Evolutionary conservation across 2,329 filamentous ascomycete genomes (phyloP), one percentile per base, ranked within the genome.

Genomic region (Eurotiales sp.): DNA sequence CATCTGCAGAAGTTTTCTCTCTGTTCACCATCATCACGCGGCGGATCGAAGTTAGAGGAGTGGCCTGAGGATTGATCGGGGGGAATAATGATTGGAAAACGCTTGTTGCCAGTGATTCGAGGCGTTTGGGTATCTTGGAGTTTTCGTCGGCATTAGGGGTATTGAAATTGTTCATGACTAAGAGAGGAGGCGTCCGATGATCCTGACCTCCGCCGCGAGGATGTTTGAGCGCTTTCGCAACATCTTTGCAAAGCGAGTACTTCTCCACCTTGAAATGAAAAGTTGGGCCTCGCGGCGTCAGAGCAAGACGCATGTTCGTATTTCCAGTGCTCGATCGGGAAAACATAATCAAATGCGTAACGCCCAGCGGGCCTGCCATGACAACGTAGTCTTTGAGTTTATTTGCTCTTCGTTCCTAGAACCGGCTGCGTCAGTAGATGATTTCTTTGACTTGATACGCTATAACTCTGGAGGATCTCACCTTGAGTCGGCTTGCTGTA

Each of bases 131-230:
- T n/a, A 95, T 85, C 55, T 86, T 80, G 25, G 81, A 72, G 52
- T 84, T 80, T 54, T 74, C 67, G 51, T 72, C 66, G 45, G 72
- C 69, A 56, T 77, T 77, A 23, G 86, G 80, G 3, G 84, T 86
- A 34, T 82, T 82, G 70, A 99, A 96, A 70, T 96, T 96, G 75
- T 99, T 99, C 93, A 99, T 97, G 59, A 99, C 93, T 40, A 99
- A 81, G 72, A 97, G 73, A 56, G 93, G 93, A 6, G 93, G 85
- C 39, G 85, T 90, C 52, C 87, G 78, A 63, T 89, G 95, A 68
- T 96, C 90, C 67, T 92, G 92, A 56, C 87, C 89, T 43, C 86
- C 86, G 43, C 85, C 87, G 64, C 85, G 83, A 8, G 92, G 90
- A 60, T 90, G 87, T 69, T 87, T 90, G 73, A 95, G 84, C 12